Base-by-base conservation (phyloP, 2,329 filamentous ascomycete species). In the Orbilia brochopaga region DNA sequence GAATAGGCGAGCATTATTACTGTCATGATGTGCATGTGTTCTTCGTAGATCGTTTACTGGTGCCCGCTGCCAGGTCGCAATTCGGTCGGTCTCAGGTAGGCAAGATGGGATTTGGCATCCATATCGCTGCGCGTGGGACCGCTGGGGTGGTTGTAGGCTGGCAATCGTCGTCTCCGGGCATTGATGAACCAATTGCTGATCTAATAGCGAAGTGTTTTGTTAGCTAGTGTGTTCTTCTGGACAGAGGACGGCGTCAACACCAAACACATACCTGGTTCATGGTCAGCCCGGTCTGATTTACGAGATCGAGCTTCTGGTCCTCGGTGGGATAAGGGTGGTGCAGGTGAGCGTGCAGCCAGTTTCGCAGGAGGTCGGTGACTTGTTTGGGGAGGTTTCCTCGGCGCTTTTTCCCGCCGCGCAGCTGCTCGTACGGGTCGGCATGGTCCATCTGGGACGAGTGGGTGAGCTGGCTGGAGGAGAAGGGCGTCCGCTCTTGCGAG, bases 301-400 rank as follows among this genome's bases (percentile, higher is more conserved):
- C 91, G 53, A 96, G 83, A 69, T 90, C 86, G 77, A 92, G 86
- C 80, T 96, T 95, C 80, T 95, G 89, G 74, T 95, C 90, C 79
- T 95, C 90, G 2, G 87, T 92, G 0, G 91, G 91, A 78, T 96
- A 96, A 0, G 91, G 91, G 77, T 94, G 91, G 70, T 87, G 83
- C 6, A 92, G 80, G 79, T 94, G 89, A n/a, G 84, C 83, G 57
- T 87, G 80, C 75, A 95, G 92, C 92, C 92, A 96, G 0, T 85
- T 82, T 60, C 90, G 86, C 44, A 96, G 82, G 75, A 90, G 88
- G 78, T 92, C 90, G 0, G 91, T 96, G 0, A 91, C 90, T 61
- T 92, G 89, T 78, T 95, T 95, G n/a, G 92, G 92, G 1, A 96
- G 83, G 77, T 96, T 96, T 0, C 92, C 92, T 42, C 92, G 85